Percentiles rank a stretch among this genome's conserved stretches.
Evolutionary conservation across 2,329 filamentous ascomycete species (phyloP).

Genomic region (Alternaria infectoria): DNA sequence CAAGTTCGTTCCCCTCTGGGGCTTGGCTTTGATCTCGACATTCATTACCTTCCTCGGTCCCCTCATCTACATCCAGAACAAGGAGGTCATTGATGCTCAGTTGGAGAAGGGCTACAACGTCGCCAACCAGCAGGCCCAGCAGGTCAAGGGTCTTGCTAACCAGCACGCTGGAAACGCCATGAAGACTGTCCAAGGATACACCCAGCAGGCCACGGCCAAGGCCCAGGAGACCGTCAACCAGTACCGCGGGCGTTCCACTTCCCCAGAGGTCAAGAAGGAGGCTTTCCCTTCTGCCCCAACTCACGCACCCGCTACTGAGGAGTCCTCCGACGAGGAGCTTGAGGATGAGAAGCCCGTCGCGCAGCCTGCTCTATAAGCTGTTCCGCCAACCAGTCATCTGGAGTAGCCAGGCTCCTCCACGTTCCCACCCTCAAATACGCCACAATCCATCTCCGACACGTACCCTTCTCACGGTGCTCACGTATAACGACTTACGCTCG

Average conservation of each 20-base stretch:
- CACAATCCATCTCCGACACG: constrained; percentile 6
- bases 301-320: constrained; percentile 16
- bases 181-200: constrained; percentile 63
- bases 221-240: constrained; percentile 59
- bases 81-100: constrained; percentile 67
- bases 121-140: constrained; percentile 63
- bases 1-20: constrained; percentile 71
- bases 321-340: constrained; percentile 13
- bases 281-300: constrained; percentile 24
- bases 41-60: constrained; percentile 65
- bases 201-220: constrained; percentile 66
- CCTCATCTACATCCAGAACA: constrained; percentile 69
- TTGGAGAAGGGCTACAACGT: constrained; percentile 61
- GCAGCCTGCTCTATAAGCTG: constrained; percentile 37
- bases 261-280: constrained; percentile 38
- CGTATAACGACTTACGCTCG: constrained; percentile 29
- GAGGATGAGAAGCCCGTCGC: constrained; percentile 21
- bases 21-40: constrained; percentile 63
- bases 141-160: constrained; percentile 65
- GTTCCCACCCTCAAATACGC: not conserved
- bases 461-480: constrained; percentile 29
- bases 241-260: constrained; percentile 47
- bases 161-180: constrained; percentile 66
- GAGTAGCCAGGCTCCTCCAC: not conserved
- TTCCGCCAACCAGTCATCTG: not conserved